Percentiles rank a stretch among this genome's conserved stretches.
Conservation (phyloP, 202 grass and related monocot genomes). For the Bolboschoenoplectus hybrid region DNA sequence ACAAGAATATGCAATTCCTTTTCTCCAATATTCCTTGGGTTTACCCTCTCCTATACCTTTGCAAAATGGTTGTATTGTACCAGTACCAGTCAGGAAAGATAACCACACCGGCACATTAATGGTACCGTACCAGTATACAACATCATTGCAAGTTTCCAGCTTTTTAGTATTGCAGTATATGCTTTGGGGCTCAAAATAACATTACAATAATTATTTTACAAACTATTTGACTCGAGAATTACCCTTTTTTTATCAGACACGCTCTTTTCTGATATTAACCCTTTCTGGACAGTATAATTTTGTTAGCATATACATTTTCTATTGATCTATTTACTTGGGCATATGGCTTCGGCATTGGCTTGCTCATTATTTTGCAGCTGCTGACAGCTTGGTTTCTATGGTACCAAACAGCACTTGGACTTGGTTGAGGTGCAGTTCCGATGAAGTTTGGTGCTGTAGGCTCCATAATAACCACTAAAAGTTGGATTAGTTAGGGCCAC, state of each 20-base stretch:
- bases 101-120: background rate
- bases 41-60: too few species aligned
- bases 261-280: background rate
- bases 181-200: background rate
- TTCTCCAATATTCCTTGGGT: background rate
- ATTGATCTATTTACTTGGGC: background rate
- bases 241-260: background rate
- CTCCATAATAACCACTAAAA: constrained; percentile 7
- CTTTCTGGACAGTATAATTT: background rate
- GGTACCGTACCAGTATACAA: background rate
- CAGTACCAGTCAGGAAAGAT: background rate
- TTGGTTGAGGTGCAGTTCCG: background rate
- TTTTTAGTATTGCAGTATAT: background rate
- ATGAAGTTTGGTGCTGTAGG: constrained; percentile 17
- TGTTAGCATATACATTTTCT: background rate
- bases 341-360: background rate
- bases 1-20: background rate
- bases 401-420: background rate
- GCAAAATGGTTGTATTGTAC: too few species aligned
- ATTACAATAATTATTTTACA: background rate
- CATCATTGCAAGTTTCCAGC: background rate
- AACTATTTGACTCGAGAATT: background rate
- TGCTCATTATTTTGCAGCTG: background rate
- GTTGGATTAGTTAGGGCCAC: background rate
- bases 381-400: background rate